These are phyloP conservation scores for Kwoniella newhampshirensis DNA, from an alignment of 768 basidiomycete genomes.

Conservation along the genomic window DNA sequence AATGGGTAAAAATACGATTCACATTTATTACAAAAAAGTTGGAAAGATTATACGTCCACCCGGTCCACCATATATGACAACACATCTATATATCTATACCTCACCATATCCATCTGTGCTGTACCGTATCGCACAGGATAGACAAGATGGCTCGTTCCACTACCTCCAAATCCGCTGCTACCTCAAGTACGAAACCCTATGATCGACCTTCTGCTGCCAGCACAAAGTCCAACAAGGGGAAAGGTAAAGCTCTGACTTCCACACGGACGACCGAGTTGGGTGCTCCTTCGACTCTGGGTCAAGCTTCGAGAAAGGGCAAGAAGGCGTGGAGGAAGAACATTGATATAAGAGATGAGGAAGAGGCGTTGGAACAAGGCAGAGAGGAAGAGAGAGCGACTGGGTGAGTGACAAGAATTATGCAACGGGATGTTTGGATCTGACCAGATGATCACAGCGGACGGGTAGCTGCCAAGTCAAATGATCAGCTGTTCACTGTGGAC, in stretches of 20 bases:
- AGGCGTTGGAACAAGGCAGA: conserved; percentile 69
- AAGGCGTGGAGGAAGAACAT: conserved; percentile 92
- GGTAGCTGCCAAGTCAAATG: conserved; percentile 54
- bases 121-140: too few species aligned
- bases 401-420: conserved; percentile 56
- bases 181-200: conserved; percentile 11
- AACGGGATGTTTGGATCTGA: not conserved
- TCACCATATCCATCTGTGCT: too few species aligned
- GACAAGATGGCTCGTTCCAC: too few species aligned
- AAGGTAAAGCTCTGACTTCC: conserved; percentile 7
- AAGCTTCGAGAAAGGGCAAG: conserved; percentile 84
- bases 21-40: conserved; percentile 20
- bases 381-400: conserved; percentile 79
- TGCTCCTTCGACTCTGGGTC: conserved; percentile 56
- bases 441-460: too few species aligned
- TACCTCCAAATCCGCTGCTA: not conserved
- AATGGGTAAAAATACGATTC: conserved; percentile 21
- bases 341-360: conserved; percentile 75
- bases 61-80: too few species aligned
- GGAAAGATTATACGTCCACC: not conserved
- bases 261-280: conserved; percentile 29
- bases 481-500: conserved; percentile 78
- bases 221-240: conserved; percentile 11
- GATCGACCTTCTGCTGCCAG: conserved; percentile 8
- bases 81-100: too few species aligned